Evolutionary conservation across 2,329 filamentous ascomycete species (phyloP).

Genomic region (Colletotrichum paranaense): DNA sequence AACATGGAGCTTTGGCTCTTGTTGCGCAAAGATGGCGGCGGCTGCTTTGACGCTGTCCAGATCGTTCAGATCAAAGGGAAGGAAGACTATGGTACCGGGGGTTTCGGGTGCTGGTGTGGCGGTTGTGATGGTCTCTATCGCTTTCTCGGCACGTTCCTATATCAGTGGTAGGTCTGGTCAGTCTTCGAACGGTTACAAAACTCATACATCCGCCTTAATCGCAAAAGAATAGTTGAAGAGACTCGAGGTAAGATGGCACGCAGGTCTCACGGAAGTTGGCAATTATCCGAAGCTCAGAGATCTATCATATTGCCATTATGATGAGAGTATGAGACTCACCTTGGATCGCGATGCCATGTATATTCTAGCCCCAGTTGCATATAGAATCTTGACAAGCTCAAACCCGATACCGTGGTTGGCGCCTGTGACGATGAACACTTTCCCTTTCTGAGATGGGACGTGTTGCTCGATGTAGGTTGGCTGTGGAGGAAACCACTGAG

Average conservation of each 20-base stretch:
- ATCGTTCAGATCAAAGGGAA: constrained; percentile 55
- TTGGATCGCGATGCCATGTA: constrained; percentile 61
- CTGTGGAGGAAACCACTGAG: constrained; percentile 38
- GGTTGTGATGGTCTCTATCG: constrained; percentile 45
- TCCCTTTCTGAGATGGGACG: constrained; percentile 41
- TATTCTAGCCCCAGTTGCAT: constrained; percentile 61
- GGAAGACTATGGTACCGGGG: constrained; percentile 43
- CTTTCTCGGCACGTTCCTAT: constrained; percentile 43
- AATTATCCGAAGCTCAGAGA: constrained; percentile 37
- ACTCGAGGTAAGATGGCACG: background rate
- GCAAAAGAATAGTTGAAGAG: background rate
- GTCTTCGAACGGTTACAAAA: background rate
- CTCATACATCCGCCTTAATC: background rate
- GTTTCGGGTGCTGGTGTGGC: constrained; percentile 11
- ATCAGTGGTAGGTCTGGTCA: background rate
- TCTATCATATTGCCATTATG: background rate
- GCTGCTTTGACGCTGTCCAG: constrained; percentile 51
- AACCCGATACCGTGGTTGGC: constrained; percentile 55
- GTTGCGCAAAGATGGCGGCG: constrained; percentile 47
- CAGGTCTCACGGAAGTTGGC: background rate
- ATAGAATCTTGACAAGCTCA: constrained; percentile 64
- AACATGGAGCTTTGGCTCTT: constrained; percentile 54
- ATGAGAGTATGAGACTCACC: constrained; percentile 26
- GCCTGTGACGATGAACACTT: constrained; percentile 60
- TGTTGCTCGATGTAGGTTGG: constrained; percentile 42